phyloP scores from a whole-genome alignment of 2,329 filamentous ascomycete genomes.

The Alternaria sp. region DNA sequence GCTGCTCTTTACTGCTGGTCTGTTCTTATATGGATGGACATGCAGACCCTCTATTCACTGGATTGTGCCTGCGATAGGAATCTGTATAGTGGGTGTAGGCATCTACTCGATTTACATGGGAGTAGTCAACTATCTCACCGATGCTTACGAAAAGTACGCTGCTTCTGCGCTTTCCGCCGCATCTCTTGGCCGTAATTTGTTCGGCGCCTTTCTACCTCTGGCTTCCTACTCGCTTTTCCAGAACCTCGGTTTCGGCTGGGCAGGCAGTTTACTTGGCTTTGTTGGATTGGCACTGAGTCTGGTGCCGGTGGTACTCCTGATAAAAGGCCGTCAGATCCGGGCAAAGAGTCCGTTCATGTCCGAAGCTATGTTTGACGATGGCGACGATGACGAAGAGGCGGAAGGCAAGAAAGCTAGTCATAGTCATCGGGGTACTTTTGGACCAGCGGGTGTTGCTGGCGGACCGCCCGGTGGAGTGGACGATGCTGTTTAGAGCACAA shows the following conservation, averaged over 20 bases:
- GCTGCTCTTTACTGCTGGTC: constrained; percentile 43
- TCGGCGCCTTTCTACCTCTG: constrained; percentile 58
- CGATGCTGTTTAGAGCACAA: not conserved
- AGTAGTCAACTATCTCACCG: constrained; percentile 59
- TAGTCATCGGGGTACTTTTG: constrained; percentile 7
- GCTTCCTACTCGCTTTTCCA: constrained; percentile 53
- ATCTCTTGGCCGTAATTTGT: constrained; percentile 54
- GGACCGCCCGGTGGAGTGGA: constrained; percentile 16
- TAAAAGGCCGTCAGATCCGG: constrained; percentile 53
- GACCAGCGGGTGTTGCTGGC: constrained; percentile 19
- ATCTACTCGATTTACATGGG: constrained; percentile 55
- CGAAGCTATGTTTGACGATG: constrained; percentile 32
- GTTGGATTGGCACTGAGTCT: constrained; percentile 51
- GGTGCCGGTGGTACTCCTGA: constrained; percentile 53
- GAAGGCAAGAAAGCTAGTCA: not conserved
- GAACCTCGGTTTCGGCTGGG: constrained; percentile 55
- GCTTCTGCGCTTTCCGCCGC: constrained; percentile 58
- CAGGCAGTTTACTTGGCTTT: constrained; percentile 54
- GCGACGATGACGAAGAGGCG: constrained; percentile 18
- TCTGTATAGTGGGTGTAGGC: constrained; percentile 16
- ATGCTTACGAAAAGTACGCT: constrained; percentile 59
- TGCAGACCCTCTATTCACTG: constrained; percentile 42
- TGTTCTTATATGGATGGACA: constrained; percentile 36
- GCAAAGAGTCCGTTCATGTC: constrained; percentile 48
- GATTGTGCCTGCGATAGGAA: constrained; percentile 36